These are phyloP conservation scores for Allantophomopsis lycopodina DNA, from an alignment of 2,329 filamentous ascomycete genomes.

Conservation along the genomic window DNA sequence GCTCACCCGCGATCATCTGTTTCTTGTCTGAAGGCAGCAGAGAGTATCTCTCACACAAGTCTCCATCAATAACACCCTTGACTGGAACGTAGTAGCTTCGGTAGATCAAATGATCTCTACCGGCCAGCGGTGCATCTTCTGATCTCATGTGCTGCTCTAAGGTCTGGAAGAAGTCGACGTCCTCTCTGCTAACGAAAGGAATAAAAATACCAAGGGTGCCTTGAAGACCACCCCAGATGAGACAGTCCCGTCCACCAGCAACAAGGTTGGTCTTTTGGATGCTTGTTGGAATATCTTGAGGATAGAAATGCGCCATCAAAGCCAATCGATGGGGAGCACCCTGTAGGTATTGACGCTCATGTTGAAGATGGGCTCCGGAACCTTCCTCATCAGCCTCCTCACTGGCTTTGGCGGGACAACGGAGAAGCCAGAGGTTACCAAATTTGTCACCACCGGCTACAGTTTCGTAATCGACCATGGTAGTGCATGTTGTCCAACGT, in stretches of 20 bases:
- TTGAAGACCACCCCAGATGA: conserved; percentile 89
- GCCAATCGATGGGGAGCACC: conserved; percentile 76
- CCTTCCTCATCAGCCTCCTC: conserved; percentile 87
- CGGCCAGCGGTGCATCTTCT: conserved; percentile 78
- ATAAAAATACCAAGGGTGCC: conserved; percentile 89
- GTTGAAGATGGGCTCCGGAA: conserved; percentile 77
- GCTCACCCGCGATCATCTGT: conserved; percentile 83
- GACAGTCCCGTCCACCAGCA: conserved; percentile 78
- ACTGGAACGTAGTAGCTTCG: conserved; percentile 91
- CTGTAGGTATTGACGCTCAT: conserved; percentile 81
- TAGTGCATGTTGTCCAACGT: conserved; percentile 79
- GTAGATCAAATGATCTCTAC: conserved; percentile 91
- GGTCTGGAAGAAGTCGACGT: conserved; percentile 95
- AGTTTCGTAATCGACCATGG: conserved; percentile 97
- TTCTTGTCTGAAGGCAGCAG: conserved; percentile 79
- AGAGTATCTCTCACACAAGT: conserved; percentile 86
- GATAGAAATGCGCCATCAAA: conserved; percentile 78
- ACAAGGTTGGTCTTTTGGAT: conserved; percentile 83
- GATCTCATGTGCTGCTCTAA: conserved; percentile 78
- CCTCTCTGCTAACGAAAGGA: conserved; percentile 81
- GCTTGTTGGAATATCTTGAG: conserved; percentile 83
- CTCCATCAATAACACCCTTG: conserved; percentile 93
- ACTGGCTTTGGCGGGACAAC: conserved; percentile 74
- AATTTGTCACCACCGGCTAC: conserved; percentile 94
- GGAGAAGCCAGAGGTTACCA: conserved; percentile 86